phyloP scores from a whole-genome alignment of 768 basidiomycete genomes.

The Trametes gibbosa region DNA sequence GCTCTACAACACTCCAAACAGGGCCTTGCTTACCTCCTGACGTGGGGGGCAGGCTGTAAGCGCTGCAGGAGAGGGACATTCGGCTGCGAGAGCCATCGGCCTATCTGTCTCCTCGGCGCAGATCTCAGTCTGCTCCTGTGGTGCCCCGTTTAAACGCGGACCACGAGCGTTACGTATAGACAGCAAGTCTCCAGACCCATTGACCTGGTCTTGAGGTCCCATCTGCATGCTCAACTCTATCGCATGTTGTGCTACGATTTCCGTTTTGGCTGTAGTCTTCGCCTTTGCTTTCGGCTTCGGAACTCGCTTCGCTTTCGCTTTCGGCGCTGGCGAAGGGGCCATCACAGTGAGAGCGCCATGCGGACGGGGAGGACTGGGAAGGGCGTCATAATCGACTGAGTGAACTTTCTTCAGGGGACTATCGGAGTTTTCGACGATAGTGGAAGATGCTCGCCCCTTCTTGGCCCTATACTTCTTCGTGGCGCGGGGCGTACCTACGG shows the following conservation, averaged over 20 bases:
- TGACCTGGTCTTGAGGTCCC: too few species aligned
- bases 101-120: too few species aligned
- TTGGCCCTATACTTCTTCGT: constrained; percentile 32
- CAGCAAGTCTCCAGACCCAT: too few species aligned
- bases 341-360: neutral
- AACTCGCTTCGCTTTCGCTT: neutral
- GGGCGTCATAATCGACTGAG: constrained; percentile 33
- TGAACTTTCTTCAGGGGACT: neutral
- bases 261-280: neutral
- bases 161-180: too few species aligned
- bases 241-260: neutral
- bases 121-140: too few species aligned
- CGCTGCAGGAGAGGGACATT: too few species aligned
- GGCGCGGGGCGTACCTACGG: constrained; percentile 12
- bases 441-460: constrained; percentile 35
- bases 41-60: neutral
- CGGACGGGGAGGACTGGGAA: constrained; percentile 23
- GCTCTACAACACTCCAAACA: neutral
- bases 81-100: too few species aligned
- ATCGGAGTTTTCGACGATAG: constrained; percentile 8
- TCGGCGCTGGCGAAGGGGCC: neutral
- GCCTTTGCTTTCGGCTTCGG: neutral
- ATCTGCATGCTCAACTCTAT: neutral
- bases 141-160: too few species aligned
- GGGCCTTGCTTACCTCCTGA: neutral